Evolutionary conservation across 1,284 basidiomycete species (phyloP).

Genomic region (Apiotrichum laibachii): DNA sequence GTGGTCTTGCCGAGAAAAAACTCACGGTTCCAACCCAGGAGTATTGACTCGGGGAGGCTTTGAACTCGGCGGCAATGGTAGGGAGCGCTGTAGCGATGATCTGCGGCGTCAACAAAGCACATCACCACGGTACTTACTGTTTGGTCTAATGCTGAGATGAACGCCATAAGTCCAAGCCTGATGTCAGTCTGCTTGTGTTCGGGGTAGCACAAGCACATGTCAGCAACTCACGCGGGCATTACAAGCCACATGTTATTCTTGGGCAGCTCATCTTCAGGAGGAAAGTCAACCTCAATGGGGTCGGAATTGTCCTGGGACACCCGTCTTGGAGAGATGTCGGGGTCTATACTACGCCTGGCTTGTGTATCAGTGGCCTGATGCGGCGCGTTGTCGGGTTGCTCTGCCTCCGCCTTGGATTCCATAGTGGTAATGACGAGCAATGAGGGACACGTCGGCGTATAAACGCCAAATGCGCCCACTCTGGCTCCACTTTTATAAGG

Average conservation of each 20-base stretch:
- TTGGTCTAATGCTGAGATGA: slow-evolving; percentile 26
- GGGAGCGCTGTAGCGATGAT: slow-evolving; percentile 37
- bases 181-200: background rate
- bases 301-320: no score
- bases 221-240: slow-evolving; percentile 24
- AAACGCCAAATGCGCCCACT: no score
- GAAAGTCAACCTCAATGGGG: no score
- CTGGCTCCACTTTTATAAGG: no score
- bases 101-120: slow-evolving; percentile 13
- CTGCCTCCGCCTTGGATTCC: no score
- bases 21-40: slow-evolving; percentile 35
- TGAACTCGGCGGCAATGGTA: slow-evolving; percentile 33
- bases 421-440: no score
- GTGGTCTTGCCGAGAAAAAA: no score
- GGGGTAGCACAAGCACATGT: background rate
- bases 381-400: no score
- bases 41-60: slow-evolving; percentile 33
- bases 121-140: slow-evolving; percentile 15
- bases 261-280: slow-evolving; percentile 17
- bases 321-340: no score
- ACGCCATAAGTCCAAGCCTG: slow-evolving; percentile 21
- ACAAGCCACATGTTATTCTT: slow-evolving; percentile 37
- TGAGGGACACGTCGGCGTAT: no score
- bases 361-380: no score
- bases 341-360: no score